Conservation (phyloP, 2,329 filamentous ascomycete species). For the Ascocoryne sarcoides region DNA sequence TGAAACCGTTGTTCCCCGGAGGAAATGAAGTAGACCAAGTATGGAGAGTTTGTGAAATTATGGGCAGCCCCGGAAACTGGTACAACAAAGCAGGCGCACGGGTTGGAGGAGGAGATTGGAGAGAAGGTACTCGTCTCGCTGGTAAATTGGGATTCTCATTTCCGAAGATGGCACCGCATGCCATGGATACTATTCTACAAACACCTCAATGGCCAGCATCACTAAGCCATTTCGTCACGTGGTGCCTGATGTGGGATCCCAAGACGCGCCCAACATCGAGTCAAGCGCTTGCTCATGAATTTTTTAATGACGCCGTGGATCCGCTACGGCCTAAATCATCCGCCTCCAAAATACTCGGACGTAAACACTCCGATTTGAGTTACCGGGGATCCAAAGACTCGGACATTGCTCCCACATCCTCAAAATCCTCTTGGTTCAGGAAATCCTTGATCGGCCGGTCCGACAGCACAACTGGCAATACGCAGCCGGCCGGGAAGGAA, state of each 20-base stretch:
- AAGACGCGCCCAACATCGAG: slow-evolving; percentile 83
- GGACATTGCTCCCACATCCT: slow-evolving; percentile 46
- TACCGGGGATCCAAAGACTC: slow-evolving; percentile 58
- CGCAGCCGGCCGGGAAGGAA: slow-evolving; percentile 40
- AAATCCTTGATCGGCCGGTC: slow-evolving; percentile 83
- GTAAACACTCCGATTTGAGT: slow-evolving; percentile 81
- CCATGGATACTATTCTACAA: slow-evolving; percentile 89
- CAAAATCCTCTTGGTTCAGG: slow-evolving; percentile 94
- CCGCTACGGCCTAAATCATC: slow-evolving; percentile 88
- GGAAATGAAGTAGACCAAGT: slow-evolving; percentile 98
- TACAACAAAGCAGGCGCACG: slow-evolving; percentile 82
- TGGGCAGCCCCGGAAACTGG: slow-evolving; percentile 98
- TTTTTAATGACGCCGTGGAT: slow-evolving; percentile 86
- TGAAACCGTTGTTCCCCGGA: slow-evolving; percentile 94
- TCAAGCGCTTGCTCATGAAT: slow-evolving; percentile 92
- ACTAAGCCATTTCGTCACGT: slow-evolving; percentile 88
- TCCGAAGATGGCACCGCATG: slow-evolving; percentile 97
- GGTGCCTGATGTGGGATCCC: slow-evolving; percentile 98
- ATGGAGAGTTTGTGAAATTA: slow-evolving; percentile 97
- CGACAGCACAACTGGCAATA: slow-evolving; percentile 55
- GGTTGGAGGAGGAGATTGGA: slow-evolving; percentile 95
- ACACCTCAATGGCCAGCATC: slow-evolving; percentile 84
- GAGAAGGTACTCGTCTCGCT: slow-evolving; percentile 83
- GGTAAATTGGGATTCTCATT: slow-evolving; percentile 98
- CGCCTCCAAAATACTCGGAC: slow-evolving; percentile 71